phyloP scores from a whole-genome alignment of 352 stramenopile species.

The Halophytophthora polymorphica region DNA sequence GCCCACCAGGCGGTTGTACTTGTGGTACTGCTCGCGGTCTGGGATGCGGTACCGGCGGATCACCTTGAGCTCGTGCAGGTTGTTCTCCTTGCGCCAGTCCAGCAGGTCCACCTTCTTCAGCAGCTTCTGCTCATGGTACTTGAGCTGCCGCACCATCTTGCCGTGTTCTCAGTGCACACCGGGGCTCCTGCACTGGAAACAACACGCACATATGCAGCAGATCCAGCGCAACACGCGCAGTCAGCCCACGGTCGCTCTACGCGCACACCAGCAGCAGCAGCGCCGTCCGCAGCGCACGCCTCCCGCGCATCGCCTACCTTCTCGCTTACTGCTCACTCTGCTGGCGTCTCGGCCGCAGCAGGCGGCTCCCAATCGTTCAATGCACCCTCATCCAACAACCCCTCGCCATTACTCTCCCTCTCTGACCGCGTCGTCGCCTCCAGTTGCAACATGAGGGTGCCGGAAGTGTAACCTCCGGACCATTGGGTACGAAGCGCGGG shows the following conservation, averaged over 20 bases:
- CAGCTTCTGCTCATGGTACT: slow-evolving; percentile 98
- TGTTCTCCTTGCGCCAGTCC: slow-evolving; percentile 98
- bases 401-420: no score
- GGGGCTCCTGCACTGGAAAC: not conserved
- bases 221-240: not conserved
- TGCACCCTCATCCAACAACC: no score
- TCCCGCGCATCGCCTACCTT: no score
- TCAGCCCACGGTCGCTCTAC: slow-evolving; percentile 1
- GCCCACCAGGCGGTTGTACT: slow-evolving; percentile 98
- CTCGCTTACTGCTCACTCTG: no score
- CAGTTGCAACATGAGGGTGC: no score
- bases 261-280: not conserved
- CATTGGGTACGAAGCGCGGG: no score
- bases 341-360: no score
- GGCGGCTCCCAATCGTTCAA: no score
- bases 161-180: not conserved
- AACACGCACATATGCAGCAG: not conserved
- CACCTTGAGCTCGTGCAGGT: slow-evolving; percentile 98
- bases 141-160: slow-evolving; percentile 88
- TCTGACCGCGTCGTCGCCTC: no score
- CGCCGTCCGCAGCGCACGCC: not conserved
- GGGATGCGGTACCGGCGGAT: slow-evolving; percentile 97
- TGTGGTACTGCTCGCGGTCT: slow-evolving; percentile 97
- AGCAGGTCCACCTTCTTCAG: slow-evolving; percentile 99
- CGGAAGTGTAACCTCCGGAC: no score